Conservation (phyloP, 2,329 filamentous ascomycete genomes). For the Knufia fluminis region DNA sequence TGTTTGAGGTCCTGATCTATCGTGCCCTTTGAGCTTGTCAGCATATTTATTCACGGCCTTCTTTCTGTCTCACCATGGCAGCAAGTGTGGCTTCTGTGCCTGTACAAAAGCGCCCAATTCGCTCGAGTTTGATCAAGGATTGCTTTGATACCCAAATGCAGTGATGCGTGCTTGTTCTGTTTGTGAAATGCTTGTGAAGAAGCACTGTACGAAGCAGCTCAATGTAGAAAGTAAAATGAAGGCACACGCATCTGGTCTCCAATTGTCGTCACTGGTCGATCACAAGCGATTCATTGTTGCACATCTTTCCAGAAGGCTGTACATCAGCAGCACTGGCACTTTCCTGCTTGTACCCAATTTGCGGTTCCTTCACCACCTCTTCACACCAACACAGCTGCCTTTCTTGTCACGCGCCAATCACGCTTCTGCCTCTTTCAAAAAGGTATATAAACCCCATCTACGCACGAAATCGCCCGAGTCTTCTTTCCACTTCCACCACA, state of each 20-base stretch:
- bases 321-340: background rate
- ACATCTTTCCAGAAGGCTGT: background rate
- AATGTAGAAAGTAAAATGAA: background rate
- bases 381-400: too few species aligned
- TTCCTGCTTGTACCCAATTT: background rate
- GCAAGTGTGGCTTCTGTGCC: background rate
- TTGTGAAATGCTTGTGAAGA: background rate
- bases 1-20: constrained; percentile 62
- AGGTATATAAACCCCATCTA: background rate
- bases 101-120: too few species aligned
- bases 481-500: background rate
- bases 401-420: background rate
- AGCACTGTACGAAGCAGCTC: background rate
- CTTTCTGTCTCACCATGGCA: background rate
- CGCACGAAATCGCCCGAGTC: background rate
- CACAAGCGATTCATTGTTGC: background rate
- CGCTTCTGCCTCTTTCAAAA: background rate
- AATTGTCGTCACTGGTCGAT: constrained; percentile 1
- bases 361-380: background rate
- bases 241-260: background rate
- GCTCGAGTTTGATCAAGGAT: too few species aligned
- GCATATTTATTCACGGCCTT: background rate
- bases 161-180: background rate
- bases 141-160: background rate
- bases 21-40: constrained; percentile 12